Conservation (phyloP, 495 filamentous ascomycete genomes). For the Durotheca rogersii region DNA sequence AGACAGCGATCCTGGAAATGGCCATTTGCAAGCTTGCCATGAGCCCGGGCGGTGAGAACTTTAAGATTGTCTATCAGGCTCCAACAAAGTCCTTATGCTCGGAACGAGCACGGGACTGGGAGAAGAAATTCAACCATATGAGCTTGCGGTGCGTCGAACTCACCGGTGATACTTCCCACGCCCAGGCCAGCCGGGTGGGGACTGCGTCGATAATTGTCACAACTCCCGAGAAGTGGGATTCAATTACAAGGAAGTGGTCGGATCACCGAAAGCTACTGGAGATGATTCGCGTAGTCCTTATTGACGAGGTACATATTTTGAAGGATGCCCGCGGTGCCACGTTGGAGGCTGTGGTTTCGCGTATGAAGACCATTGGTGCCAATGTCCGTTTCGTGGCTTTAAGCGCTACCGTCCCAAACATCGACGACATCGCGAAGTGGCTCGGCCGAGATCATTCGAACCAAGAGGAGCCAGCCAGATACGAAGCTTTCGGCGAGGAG, state of each 20-base stretch:
- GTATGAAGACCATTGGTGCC: slow-evolving; percentile 90
- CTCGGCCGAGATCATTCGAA: slow-evolving; percentile 74
- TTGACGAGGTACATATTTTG: slow-evolving; percentile 95
- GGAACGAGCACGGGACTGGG: slow-evolving; percentile 81
- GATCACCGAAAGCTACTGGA: slow-evolving; percentile 83
- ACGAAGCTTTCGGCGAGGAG: slow-evolving; percentile 86
- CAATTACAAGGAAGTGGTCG: slow-evolving; percentile 92
- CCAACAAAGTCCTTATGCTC: slow-evolving; percentile 92
- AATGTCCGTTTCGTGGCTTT: slow-evolving; percentile 88
- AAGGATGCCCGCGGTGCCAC: slow-evolving; percentile 88
- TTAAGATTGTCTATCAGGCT: slow-evolving; percentile 94
- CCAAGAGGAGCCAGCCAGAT: slow-evolving; percentile 65
- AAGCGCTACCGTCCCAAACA: slow-evolving; percentile 93
- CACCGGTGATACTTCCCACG: slow-evolving; percentile 85
- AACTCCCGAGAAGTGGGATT: slow-evolving; percentile 98
- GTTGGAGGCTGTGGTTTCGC: slow-evolving; percentile 91
- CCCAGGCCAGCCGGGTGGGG: slow-evolving; percentile 71
- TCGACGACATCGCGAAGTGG: slow-evolving; percentile 86
- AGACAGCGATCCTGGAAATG: slow-evolving; percentile 87
- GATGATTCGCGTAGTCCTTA: slow-evolving; percentile 85
- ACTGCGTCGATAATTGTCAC: slow-evolving; percentile 90
- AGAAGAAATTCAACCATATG: slow-evolving; percentile 74
- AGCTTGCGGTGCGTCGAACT: slow-evolving; percentile 79
- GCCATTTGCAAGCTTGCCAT: slow-evolving; percentile 81
- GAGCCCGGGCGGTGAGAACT: slow-evolving; percentile 62